Evolutionary conservation across 257 asterid species (phyloP), one percentile per base, ranked within the genome.

Genomic region (Solanum pinnatisectum): DNA sequence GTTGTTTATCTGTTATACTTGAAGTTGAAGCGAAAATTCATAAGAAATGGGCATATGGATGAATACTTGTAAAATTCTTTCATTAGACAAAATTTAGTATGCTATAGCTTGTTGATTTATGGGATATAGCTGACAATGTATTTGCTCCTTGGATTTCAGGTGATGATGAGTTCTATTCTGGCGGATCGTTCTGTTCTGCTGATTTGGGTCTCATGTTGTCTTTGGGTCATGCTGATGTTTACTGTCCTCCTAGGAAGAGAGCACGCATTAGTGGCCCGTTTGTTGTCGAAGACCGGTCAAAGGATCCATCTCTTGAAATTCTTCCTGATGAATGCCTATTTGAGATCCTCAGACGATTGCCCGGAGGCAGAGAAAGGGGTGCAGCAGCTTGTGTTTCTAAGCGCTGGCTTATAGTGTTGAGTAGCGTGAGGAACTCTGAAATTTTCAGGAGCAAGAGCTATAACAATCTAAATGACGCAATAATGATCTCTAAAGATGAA

Each of bases 281-380:
- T 73, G 70, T 90, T 79, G 56, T 90, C 22, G 88, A 90, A 59
- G 87, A 92, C 70, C 83, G 63, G 7, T 0, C 90, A 84, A 91
- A 89, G 76, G 91, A 84, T 36, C 95, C 95, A 39, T 93, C 99
- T 72, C 94, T 96, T 25, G 96, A 97, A 14, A 84, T 79, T 18
- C 99, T 97, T 85, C 99, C 99, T 0, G 96, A 97, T 27, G 98
- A 96, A 87, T 97, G 99, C 93, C 88, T 97, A 42, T 94, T 92
- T 10, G 99, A 97, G 96, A 94, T 97, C 95, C 92, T 97, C 88
- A 91, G 93, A 35, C 97, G 88, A 84, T 78, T 97, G 90, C 89
- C 95, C 0, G 94, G 96, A 35, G 98, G 98, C 20, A 93, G 84
- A 1, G 99, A 94, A 84, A 95, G 95, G 90, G 93, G 99, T 68